phyloP scores from a whole-genome alignment of 2,329 filamentous ascomycete species.

The Nemania abortiva region DNA sequence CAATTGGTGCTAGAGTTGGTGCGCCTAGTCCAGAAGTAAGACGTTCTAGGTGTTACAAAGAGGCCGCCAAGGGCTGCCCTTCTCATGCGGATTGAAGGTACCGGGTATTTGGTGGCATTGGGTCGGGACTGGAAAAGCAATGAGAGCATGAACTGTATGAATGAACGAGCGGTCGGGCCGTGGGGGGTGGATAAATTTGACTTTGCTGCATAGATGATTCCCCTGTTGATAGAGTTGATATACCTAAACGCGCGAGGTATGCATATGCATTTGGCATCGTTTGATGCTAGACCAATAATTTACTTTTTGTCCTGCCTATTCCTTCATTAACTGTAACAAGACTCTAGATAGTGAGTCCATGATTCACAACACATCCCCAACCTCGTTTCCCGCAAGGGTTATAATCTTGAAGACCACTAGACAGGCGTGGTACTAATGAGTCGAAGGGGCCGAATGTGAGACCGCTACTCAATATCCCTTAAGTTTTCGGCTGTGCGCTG shows the following conservation, averaged over 20 bases:
- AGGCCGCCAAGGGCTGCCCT: conserved; percentile 15
- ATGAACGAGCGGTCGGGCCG: conserved; percentile 45
- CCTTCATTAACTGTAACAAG: not conserved
- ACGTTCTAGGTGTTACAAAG: not conserved
- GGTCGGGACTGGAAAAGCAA: conserved; percentile 35
- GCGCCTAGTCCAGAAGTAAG: conserved; percentile 45
- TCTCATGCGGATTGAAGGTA: conserved; percentile 17
- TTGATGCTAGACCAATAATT: conserved; percentile 11
- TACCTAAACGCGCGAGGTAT: conserved; percentile 22
- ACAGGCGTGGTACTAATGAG: not conserved
- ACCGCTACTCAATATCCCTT: not conserved
- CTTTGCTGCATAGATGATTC: conserved; percentile 50
- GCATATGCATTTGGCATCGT: conserved; percentile 21
- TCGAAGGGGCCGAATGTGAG: not conserved
- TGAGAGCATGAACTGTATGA: conserved; percentile 48
- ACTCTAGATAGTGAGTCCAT: not conserved
- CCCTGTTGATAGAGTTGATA: conserved; percentile 47
- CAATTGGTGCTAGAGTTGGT: conserved; percentile 74
- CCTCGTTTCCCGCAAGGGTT: not conserved
- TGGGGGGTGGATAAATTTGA: conserved; percentile 36
- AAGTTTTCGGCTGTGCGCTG: not conserved
- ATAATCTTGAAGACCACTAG: not conserved
- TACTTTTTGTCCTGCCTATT: not conserved
- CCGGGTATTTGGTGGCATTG: conserved; percentile 16
- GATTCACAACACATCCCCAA: not conserved